Percentiles rank a stretch among this genome's conserved stretches.
Conservation (phyloP, 805 yeast genomes). For the Sungouiozyma ichnusensis region DNA sequence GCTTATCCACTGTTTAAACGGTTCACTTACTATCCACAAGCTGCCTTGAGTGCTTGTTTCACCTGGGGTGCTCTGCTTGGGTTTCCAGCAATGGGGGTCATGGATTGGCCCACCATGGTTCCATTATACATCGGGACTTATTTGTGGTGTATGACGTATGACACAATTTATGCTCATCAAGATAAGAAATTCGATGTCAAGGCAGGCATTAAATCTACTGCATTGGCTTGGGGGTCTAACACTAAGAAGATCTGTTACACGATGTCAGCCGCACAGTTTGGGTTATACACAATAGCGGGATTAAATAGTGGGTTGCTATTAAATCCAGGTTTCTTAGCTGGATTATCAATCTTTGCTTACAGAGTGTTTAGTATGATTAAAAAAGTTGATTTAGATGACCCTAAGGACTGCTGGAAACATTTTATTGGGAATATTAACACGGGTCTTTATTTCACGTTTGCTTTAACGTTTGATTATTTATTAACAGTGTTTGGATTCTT, state of each 20-base stretch:
- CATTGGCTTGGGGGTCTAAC: conserved; percentile 79
- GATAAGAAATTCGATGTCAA: conserved; percentile 79
- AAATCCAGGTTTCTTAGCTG: conserved; percentile 77
- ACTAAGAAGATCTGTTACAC: conserved; percentile 61
- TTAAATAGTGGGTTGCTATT: conserved; percentile 47
- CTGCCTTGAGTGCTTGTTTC: conserved; percentile 67
- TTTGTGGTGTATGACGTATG: conserved; percentile 93
- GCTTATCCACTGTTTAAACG: conserved; percentile 90
- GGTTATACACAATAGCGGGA: conserved; percentile 58
- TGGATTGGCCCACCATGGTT: conserved; percentile 64
- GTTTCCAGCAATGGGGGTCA: conserved; percentile 89
- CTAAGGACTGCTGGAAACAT: conserved; percentile 71
- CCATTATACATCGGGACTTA: conserved; percentile 70
- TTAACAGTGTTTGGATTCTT: conserved; percentile 30
- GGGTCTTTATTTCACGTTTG: conserved; percentile 57
- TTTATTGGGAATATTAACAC: conserved; percentile 71
- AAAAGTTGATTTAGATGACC: conserved; percentile 68
- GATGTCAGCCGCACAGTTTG: conserved; percentile 58
- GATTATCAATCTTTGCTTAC: conserved; percentile 56
- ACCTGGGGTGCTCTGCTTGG: conserved; percentile 94
- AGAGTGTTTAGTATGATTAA: conserved; percentile 60
- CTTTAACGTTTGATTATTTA: conserved; percentile 56
- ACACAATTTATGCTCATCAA: conserved; percentile 95
- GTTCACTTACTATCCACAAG: conserved; percentile 93
- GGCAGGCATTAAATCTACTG: conserved; percentile 93